These are phyloP conservation scores for Hyphopichia wangnamkhiaoensis DNA, from an alignment of 1,139 yeast genomes.

Conservation along the genomic window DNA sequence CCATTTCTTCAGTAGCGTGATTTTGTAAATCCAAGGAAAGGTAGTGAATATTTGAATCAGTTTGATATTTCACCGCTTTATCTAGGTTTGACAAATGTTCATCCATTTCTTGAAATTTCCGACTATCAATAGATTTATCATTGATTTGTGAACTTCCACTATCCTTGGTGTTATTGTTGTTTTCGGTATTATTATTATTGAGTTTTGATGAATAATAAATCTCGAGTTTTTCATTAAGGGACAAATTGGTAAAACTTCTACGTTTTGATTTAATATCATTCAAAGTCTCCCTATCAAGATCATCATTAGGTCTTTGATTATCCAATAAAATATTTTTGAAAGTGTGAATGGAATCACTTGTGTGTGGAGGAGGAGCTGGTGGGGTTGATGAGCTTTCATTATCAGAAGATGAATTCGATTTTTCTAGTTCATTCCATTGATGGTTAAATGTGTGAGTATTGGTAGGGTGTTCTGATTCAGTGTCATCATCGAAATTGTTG, in stretches of 20 bases:
- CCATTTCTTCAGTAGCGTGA: conserved; percentile 20
- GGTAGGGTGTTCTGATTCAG: conserved; percentile 9
- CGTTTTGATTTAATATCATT: conserved; percentile 23
- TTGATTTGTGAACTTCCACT: not conserved
- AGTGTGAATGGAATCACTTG: conserved; percentile 9
- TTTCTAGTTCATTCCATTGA: conserved; percentile 26
- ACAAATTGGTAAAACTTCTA: conserved; percentile 28
- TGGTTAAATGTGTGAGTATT: conserved; percentile 20
- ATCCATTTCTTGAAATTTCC: conserved; percentile 31
- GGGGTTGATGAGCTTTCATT: conserved; percentile 26
- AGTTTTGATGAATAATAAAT: conserved; percentile 24
- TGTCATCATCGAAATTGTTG: not conserved
- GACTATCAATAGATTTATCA: conserved; percentile 7
- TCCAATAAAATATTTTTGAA: conserved; percentile 1
- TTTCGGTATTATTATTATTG: conserved; percentile 10
- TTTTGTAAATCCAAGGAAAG: conserved; percentile 36
- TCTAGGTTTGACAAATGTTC: conserved; percentile 35
- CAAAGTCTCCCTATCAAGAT: conserved; percentile 22
- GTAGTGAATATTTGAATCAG: conserved; percentile 36
- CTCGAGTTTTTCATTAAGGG: conserved; percentile 43
- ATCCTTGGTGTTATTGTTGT: conserved; percentile 1
- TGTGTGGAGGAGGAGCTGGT: conserved; percentile 33
- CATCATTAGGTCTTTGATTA: conserved; percentile 13
- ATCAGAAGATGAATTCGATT: conserved; percentile 14
- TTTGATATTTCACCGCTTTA: conserved; percentile 26